Evolutionary conservation across 2,329 filamentous ascomycete species (phyloP), one percentile per base, ranked within the genome.

Genomic region (Epichloe sibirici): DNA sequence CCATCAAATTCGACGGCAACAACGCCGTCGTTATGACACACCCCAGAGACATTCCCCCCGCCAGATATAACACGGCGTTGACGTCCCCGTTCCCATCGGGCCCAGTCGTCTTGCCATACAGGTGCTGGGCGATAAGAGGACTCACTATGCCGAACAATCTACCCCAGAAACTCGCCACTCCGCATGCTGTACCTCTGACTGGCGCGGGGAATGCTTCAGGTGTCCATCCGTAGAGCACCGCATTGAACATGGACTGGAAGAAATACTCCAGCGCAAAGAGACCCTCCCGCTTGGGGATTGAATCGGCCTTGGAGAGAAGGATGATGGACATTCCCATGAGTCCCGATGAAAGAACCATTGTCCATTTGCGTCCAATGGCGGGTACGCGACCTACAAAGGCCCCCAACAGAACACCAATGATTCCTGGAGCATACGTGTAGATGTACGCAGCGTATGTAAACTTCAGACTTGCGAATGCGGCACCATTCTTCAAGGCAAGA

Each of bases 81-180:
- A 74, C 61, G 40, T 71, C 66, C 0, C 71, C 66, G 6, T 62
- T 57, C 0, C 61, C 63, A 46, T 64, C 62, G 12, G 13, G 5
- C 7, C 38, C 45, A 0, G 47, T 52, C 64, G 61, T 58, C 31
- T 58, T 51, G 0, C 68, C 63, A 39, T 71, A 66, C n/a, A 74
- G 45, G 42, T 66, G 66, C 56, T 78, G 73, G 4, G 75, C 77
- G 51, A 78, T 77, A 39, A 81, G 59, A 0, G 79, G 79, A 39
- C 75, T 77, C 15, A 82, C 71, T 45, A 82, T 81, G 9, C 76
- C 74, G 57, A 79, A 79, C 25, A 82, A 51, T 2, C 79, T 63
- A 1, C 79, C 79, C 76, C 76, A 81, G 59, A 80, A 82, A 54
- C 74, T 76, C 2, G 78, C 76, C 12, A 81, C 55, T 0, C 79